Conservation (phyloP, 2,329 filamentous ascomycete genomes). For the Calonectria crousiana region DNA sequence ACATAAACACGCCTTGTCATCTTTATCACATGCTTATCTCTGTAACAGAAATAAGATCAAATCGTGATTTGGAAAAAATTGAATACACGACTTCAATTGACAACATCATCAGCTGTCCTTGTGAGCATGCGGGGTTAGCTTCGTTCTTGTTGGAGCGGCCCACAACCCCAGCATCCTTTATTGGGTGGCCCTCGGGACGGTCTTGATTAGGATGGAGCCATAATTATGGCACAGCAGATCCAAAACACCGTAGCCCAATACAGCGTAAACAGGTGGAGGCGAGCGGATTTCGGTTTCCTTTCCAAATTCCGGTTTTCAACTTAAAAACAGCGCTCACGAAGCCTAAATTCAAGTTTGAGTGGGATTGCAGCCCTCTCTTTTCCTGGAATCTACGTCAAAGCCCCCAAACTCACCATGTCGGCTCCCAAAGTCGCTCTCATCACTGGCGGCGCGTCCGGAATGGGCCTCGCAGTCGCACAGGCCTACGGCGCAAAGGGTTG, state of each 20-base stretch:
- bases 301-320: not conserved
- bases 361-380: not conserved
- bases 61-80: not conserved
- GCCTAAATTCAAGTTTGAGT: too few relatives aligned
- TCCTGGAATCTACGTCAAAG: not conserved
- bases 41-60: too few relatives aligned
- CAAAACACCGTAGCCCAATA: not conserved
- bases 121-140: not conserved
- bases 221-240: not conserved
- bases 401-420: not conserved
- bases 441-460: conserved; percentile 32
- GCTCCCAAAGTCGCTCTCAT: conserved; percentile 34
- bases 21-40: too few relatives aligned
- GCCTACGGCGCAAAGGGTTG: conserved; percentile 27
- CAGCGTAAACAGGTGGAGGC: not conserved
- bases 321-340: not conserved
- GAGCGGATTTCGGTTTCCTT: not conserved
- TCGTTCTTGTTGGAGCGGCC: not conserved
- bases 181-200: not conserved
- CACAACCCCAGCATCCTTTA: not conserved
- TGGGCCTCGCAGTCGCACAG: conserved; percentile 41
- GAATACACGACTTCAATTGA: not conserved
- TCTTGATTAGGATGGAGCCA: not conserved
- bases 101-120: not conserved
- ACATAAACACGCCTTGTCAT: not conserved